Evolutionary conservation across 2,329 filamentous ascomycete species (phyloP), one percentile per base, ranked within the genome.

Genomic region (Ophiocordyceps camponoti-saundersi): DNA sequence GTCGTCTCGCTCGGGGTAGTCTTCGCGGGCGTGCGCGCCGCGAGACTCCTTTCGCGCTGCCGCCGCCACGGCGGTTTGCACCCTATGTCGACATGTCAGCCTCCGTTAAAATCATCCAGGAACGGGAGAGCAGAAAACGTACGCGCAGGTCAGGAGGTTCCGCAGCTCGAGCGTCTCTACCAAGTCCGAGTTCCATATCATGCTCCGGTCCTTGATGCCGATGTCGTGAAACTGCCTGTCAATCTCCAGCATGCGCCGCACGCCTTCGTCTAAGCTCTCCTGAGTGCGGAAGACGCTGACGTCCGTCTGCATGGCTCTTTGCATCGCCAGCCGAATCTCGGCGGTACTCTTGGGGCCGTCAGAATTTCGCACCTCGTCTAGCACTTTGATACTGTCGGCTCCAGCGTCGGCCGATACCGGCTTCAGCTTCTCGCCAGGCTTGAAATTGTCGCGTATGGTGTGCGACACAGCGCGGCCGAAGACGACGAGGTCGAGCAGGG

Each of bases 121-220:
- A 3, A 8, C 11, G 16, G 21, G 18, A 2, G 13, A 15, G 16
- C 18, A 12, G 2, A n/a, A 26, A 52, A 83, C 82, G 71, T 80
- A 87, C 79, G 89, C 90, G 80, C 92, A 96, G 60, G 92, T 96
- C 62, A 98, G 72, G 60, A 98, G 68, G 68, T 98, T 98, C 61
- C 89, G 79, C 61, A 96, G 74, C 70, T 98, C 92, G 48, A 98
- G 79, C 8, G 90, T 94, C 76, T 96, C 90, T 51, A 95, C 87
- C 39, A 96, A 79, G 61, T 96, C 90, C 22, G 85, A 88, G 80
- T 96, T 96, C 90, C 90, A 96, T 73, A 96, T 96, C 90, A 96
- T 95, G 76, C 86, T 93, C 67, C 92, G 85, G 68, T 96, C 90
- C 79, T 95, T 94, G 71, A 86, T 95, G 60, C 87, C 86, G 56